Evolutionary conservation across 2,329 filamentous ascomycete species (phyloP).

Genomic region (Xylariaceae sp.): DNA sequence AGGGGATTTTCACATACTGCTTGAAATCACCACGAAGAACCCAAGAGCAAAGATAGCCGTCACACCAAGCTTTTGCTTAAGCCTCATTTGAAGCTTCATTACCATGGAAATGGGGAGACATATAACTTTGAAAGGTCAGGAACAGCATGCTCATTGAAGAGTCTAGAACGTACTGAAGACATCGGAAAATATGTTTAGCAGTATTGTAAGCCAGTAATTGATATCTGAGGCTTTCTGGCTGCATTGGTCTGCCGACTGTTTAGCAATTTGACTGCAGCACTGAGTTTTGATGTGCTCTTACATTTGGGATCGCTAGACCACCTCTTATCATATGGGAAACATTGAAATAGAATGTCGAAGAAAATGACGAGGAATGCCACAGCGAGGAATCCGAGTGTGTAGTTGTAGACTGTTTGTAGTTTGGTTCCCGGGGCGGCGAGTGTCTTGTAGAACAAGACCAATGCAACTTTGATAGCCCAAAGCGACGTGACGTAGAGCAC

Average conservation of each 20-base stretch:
- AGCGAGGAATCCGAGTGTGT: slow-evolving; percentile 26
- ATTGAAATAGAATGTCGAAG: slow-evolving; percentile 36
- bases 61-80: slow-evolving; percentile 29
- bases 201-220: slow-evolving; percentile 14
- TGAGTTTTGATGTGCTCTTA: slow-evolving; percentile 2
- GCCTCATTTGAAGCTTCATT: slow-evolving; percentile 28
- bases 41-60: slow-evolving; percentile 28
- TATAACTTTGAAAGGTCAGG: slow-evolving; percentile 13
- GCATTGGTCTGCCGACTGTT: slow-evolving; percentile 7
- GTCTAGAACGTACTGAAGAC: slow-evolving; percentile 5
- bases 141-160: neutral
- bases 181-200: slow-evolving; percentile 3
- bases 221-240: slow-evolving; percentile 8
- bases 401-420: slow-evolving; percentile 33
- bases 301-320: slow-evolving; percentile 26
- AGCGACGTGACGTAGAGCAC: slow-evolving; percentile 35
- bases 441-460: slow-evolving; percentile 37
- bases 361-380: slow-evolving; percentile 30
- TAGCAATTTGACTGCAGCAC: neutral
- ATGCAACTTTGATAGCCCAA: slow-evolving; percentile 36
- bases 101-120: slow-evolving; percentile 32
- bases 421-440: slow-evolving; percentile 31
- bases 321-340: slow-evolving; percentile 29
- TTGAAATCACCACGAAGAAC: slow-evolving; percentile 27
- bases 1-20: slow-evolving; percentile 15